Conservation (phyloP, 495 filamentous ascomycete species). For the Aspergillus indologenus region DNA sequence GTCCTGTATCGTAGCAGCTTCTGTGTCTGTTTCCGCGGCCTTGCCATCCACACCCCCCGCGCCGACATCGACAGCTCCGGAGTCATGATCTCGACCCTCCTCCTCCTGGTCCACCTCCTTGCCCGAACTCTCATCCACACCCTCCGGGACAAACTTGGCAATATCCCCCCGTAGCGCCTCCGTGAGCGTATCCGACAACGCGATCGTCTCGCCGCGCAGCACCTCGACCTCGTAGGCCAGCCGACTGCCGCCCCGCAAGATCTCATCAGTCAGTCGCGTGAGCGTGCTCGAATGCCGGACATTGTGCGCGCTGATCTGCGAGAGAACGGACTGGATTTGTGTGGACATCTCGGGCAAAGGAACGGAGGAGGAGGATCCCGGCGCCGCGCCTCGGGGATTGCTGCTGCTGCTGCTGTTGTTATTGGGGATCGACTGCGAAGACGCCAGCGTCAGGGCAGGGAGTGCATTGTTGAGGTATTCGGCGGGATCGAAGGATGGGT, state of each 20-base stretch:
- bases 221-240: slow-evolving; percentile 95
- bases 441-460: slow-evolving; percentile 50
- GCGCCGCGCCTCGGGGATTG: slow-evolving; percentile 34
- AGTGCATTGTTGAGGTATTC: slow-evolving; percentile 78
- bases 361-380: slow-evolving; percentile 40
- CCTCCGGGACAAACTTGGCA: slow-evolving; percentile 60
- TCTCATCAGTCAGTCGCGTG: slow-evolving; percentile 90
- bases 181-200: slow-evolving; percentile 70
- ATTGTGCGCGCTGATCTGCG: slow-evolving; percentile 84
- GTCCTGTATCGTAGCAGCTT: slow-evolving; percentile 32
- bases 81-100: slow-evolving; percentile 5
- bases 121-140: slow-evolving; percentile 25
- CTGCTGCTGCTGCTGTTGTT: too few relatives aligned
- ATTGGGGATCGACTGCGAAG: slow-evolving; percentile 25
- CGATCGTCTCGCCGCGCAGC: slow-evolving; percentile 77
- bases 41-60: slow-evolving; percentile 1
- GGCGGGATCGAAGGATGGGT: slow-evolving; percentile 71
- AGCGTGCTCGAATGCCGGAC: slow-evolving; percentile 77
- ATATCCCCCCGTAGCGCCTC: slow-evolving; percentile 70
- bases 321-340: slow-evolving; percentile 78
- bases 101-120: slow-evolving; percentile 8
- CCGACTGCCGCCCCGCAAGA: slow-evolving; percentile 78
- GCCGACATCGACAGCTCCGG: not conserved
- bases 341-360: slow-evolving; percentile 73
- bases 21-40: slow-evolving; percentile 5